Evolutionary conservation across 2,329 filamentous ascomycete species (phyloP).

Genomic region (Coleophoma eucalyptorum): DNA sequence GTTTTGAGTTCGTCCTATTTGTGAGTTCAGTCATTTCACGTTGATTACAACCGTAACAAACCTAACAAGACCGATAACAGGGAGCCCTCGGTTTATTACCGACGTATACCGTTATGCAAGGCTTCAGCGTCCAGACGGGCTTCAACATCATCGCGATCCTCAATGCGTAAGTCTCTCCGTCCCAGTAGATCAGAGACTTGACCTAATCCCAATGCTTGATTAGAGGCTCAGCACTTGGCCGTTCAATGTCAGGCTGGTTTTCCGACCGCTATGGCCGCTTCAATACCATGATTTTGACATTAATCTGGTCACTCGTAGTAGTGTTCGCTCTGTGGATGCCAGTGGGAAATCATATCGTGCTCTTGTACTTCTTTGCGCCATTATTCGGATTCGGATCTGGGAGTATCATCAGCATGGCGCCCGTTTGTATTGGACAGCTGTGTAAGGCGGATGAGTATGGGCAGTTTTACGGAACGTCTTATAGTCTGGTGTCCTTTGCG

Average conservation of each 20-base stretch:
- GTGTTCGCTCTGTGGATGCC: constrained; percentile 21
- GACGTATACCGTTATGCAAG: constrained; percentile 66
- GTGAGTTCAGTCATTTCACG: constrained; percentile 15
- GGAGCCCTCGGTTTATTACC: constrained; percentile 79
- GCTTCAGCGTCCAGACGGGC: constrained; percentile 61
- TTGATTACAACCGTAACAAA: too few relatives aligned
- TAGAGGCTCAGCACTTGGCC: constrained; percentile 20
- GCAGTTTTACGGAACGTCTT: constrained; percentile 23
- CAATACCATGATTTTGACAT: constrained; percentile 21
- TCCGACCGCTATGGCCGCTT: constrained; percentile 20
- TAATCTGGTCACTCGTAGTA: constrained; percentile 15
- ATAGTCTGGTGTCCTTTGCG: constrained; percentile 24
- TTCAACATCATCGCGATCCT: constrained; percentile 80
- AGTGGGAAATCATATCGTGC: constrained; percentile 13
- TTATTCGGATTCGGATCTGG: constrained; percentile 25
- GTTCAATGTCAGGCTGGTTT: constrained; percentile 18
- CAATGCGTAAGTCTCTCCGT: constrained; percentile 51
- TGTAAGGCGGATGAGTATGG: constrained; percentile 25
- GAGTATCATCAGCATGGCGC: constrained; percentile 24
- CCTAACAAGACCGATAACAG: too few relatives aligned
- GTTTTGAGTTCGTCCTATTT: constrained; percentile 71
- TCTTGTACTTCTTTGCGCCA: constrained; percentile 24
- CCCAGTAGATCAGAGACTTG: background rate
- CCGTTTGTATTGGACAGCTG: constrained; percentile 23
- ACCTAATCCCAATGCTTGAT: background rate